Evolutionary conservation across 2,329 filamentous ascomycete species (phyloP).

Genomic region (Ophiocordyceps camponoti-rufipedis): DNA sequence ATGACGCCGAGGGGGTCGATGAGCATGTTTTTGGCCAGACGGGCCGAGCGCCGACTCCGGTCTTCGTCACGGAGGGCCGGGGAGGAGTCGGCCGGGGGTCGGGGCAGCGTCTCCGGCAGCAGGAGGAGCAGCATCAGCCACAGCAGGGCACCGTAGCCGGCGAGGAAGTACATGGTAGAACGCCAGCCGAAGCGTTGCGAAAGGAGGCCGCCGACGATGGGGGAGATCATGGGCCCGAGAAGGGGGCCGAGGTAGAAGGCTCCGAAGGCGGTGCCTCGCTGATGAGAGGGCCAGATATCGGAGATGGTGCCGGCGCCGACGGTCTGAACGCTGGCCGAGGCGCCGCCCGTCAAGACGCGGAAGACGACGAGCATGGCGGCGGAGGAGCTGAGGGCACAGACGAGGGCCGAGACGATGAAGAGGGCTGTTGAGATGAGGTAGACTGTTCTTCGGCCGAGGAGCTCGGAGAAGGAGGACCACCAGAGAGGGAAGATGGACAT

Average conservation of each 20-base stretch:
- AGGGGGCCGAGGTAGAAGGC: conserved; percentile 68
- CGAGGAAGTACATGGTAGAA: conserved; percentile 61
- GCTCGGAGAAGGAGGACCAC: conserved; percentile 73
- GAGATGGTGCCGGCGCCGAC: conserved; percentile 72
- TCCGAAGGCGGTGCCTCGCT: conserved; percentile 65
- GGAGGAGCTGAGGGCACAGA: conserved; percentile 49
- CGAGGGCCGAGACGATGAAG: conserved; percentile 51
- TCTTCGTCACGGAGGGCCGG: conserved; percentile 13
- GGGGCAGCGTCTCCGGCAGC: conserved; percentile 46
- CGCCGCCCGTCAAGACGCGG: conserved; percentile 55
- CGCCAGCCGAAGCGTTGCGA: conserved; percentile 54
- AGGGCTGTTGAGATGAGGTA: conserved; percentile 59
- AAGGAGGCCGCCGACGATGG: conserved; percentile 61
- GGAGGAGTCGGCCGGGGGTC: conserved; percentile 3
- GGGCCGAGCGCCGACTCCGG: too few species aligned
- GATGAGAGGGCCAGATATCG: conserved; percentile 57
- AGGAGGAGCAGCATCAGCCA: conserved; percentile 37
- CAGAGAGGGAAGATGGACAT: conserved; percentile 76
- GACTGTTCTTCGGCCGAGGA: conserved; percentile 54
- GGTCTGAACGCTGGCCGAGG: conserved; percentile 63
- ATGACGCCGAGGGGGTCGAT: conserved; percentile 58
- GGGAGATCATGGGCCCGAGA: conserved; percentile 54
- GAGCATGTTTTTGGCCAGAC: conserved; percentile 32
- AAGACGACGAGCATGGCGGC: conserved; percentile 65
- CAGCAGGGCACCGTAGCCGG: conserved; percentile 46